phyloP scores from a whole-genome alignment of 2,329 filamentous ascomycete species.

The Hyphodiscus sp. region DNA sequence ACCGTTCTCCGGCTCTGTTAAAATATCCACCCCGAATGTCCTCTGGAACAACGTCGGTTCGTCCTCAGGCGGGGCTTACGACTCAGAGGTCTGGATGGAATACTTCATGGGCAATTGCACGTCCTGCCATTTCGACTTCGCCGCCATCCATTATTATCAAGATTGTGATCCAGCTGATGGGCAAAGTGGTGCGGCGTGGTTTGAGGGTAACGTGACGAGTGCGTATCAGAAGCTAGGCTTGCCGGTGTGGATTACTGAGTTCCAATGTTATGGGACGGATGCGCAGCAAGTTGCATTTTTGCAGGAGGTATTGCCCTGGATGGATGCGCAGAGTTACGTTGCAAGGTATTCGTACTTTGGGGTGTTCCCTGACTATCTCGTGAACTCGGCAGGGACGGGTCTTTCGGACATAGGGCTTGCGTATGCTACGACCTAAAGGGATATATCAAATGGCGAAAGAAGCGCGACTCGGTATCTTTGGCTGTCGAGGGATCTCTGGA shows the following conservation, averaged over 20 bases:
- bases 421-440: slow-evolving; percentile 10
- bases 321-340: slow-evolving; percentile 35
- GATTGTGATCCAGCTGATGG: slow-evolving; percentile 27
- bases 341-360: slow-evolving; percentile 34
- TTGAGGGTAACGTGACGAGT: slow-evolving; percentile 35
- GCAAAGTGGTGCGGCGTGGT: slow-evolving; percentile 30
- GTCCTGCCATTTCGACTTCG: slow-evolving; percentile 37
- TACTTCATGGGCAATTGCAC: slow-evolving; percentile 36
- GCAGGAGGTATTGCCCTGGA: slow-evolving; percentile 35
- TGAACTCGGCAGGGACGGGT: slow-evolving; percentile 15
- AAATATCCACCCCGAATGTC: slow-evolving; percentile 38
- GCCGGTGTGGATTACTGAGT: slow-evolving; percentile 37
- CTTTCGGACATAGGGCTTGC: slow-evolving; percentile 10
- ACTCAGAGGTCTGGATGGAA: slow-evolving; percentile 36
- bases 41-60: slow-evolving; percentile 26
- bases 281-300: slow-evolving; percentile 34
- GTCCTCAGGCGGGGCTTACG: slow-evolving; percentile 27
- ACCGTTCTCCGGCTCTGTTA: slow-evolving; percentile 34
- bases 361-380: slow-evolving; percentile 27
- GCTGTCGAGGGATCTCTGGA: too few relatives aligned
- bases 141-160: slow-evolving; percentile 40
- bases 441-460: too few relatives aligned
- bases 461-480: too few relatives aligned
- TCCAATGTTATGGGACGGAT: slow-evolving; percentile 20
- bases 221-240: slow-evolving; percentile 31